Conservation (phyloP, 2,329 filamentous ascomycete species). For the Grosmannia serpens region DNA sequence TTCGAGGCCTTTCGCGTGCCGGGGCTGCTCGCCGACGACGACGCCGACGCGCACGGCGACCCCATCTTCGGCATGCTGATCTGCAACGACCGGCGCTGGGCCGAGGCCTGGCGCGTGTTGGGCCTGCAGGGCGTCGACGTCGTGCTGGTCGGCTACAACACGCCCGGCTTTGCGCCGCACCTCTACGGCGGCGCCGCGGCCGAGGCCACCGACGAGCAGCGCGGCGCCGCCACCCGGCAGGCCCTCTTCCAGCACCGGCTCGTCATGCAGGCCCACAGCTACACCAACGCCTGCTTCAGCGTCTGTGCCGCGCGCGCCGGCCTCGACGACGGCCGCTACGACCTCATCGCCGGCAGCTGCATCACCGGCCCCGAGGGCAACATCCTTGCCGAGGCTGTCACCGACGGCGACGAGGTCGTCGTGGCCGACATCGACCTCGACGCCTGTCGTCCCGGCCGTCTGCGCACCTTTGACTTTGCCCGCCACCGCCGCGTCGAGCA, state of each 20-base stretch:
- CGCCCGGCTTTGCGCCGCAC: slow-evolving; percentile 33
- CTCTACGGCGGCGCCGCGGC: slow-evolving; percentile 30
- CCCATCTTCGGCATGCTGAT: slow-evolving; percentile 43
- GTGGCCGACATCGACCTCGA: slow-evolving; percentile 11
- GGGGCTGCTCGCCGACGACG: slow-evolving; percentile 28
- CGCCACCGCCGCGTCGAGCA: slow-evolving; percentile 13
- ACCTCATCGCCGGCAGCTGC: slow-evolving; percentile 34
- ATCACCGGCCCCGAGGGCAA: slow-evolving; percentile 30
- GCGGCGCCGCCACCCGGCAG: slow-evolving; percentile 25
- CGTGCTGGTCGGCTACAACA: slow-evolving; percentile 34
- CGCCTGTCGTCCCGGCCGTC: slow-evolving; percentile 9
- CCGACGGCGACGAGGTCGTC: slow-evolving; percentile 32
- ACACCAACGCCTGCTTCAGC: slow-evolving; percentile 39
- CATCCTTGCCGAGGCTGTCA: slow-evolving; percentile 35
- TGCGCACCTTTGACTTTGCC: slow-evolving; percentile 12
- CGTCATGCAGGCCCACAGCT: slow-evolving; percentile 37
- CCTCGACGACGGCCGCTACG: slow-evolving; percentile 31
- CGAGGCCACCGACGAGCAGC: slow-evolving; percentile 24
- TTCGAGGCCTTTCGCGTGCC: slow-evolving; percentile 42
- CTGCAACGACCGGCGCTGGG: slow-evolving; percentile 42
- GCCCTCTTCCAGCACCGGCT: slow-evolving; percentile 38
- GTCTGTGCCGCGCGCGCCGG: slow-evolving; percentile 36
- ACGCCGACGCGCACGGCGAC: slow-evolving; percentile 26
- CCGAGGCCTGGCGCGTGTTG: slow-evolving; percentile 38
- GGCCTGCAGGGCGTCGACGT: slow-evolving; percentile 38